Conservation (phyloP, 169 alveolate species). For the Eimeria maxima region DNA sequence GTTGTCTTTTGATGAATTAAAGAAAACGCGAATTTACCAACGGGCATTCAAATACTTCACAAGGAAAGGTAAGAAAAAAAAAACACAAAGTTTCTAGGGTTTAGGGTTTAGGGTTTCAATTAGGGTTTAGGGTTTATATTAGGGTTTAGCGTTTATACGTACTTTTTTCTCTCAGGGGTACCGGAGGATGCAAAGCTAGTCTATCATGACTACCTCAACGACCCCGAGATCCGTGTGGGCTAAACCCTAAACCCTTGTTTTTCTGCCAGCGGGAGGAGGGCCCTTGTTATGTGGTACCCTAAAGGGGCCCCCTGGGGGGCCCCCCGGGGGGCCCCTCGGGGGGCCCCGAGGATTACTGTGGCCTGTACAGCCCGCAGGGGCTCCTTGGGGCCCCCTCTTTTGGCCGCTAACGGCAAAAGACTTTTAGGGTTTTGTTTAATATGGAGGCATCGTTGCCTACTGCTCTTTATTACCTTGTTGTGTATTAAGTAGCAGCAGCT, state of each 20-base stretch:
- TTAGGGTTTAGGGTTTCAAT: constrained; percentile 25
- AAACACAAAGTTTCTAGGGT: no score
- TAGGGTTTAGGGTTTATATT: no score
- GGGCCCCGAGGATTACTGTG: background rate
- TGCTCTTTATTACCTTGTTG: no score
- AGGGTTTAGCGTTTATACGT: background rate
- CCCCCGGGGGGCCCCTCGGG: constrained; percentile 6
- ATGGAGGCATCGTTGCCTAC: no score
- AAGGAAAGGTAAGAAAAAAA: constrained; percentile 46
- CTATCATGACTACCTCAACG: constrained; percentile 71
- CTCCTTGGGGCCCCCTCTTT: no score
- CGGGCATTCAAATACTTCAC: constrained; percentile 67
- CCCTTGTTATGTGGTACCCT: no score
- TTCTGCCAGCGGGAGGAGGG: background rate
- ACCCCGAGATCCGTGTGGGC: constrained; percentile 65
- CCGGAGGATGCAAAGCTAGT: constrained; percentile 51
- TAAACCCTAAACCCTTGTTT: background rate
- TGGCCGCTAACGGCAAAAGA: background rate
- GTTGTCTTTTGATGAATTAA: constrained; percentile 41
- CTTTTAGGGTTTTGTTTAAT: background rate
- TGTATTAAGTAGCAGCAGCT: no score
- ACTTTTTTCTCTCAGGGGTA: constrained; percentile 34
- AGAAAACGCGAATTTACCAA: constrained; percentile 68
- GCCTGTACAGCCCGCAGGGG: no score
- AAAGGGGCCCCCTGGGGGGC: no score